Percentiles rank a stretch among this genome's conserved stretches.
These are phyloP conservation scores for Lactifluus rugatus DNA, from an alignment of 768 basidiomycete genomes.

Conservation along the genomic window DNA sequence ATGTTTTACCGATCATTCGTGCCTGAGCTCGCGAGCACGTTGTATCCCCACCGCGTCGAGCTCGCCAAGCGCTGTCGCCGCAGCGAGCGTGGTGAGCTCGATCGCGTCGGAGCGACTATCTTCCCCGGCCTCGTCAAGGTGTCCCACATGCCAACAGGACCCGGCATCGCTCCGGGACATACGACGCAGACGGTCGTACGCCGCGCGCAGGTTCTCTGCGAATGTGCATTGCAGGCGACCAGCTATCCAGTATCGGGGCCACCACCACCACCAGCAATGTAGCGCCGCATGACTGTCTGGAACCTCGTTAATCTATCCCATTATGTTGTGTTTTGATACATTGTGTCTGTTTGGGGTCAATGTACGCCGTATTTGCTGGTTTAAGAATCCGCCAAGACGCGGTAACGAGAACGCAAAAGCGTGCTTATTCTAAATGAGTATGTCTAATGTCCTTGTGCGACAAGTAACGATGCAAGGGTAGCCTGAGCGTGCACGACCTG, in stretches of 20 bases:
- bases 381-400: not conserved
- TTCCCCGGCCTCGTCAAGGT: slow-evolving; percentile 87
- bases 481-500: slow-evolving; percentile 81
- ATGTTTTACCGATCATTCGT: slow-evolving; percentile 83
- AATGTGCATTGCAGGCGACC: slow-evolving; percentile 51
- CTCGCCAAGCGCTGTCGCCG: slow-evolving; percentile 73
- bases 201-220: slow-evolving; percentile 79
- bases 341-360: not conserved
- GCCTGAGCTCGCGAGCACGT: slow-evolving; percentile 64
- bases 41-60: slow-evolving; percentile 75
- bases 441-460: slow-evolving; percentile 34
- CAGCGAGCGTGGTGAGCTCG: slow-evolving; percentile 63
- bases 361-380: not conserved
- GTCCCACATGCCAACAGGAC: slow-evolving; percentile 32
- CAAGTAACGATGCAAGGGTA: slow-evolving; percentile 68
- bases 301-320: not conserved
- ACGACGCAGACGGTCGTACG: slow-evolving; percentile 65
- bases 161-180: slow-evolving; percentile 33
- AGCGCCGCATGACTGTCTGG: not conserved
- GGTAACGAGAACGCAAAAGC: not conserved
- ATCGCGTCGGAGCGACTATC: slow-evolving; percentile 73
- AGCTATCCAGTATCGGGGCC: slow-evolving; percentile 1
- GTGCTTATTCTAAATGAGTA: slow-evolving; percentile 3
- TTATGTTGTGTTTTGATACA: not conserved
- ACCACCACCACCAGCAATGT: not conserved